Evolutionary conservation across 2,329 filamentous ascomycete species (phyloP).

Genomic region (Colletotrichum cereale): DNA sequence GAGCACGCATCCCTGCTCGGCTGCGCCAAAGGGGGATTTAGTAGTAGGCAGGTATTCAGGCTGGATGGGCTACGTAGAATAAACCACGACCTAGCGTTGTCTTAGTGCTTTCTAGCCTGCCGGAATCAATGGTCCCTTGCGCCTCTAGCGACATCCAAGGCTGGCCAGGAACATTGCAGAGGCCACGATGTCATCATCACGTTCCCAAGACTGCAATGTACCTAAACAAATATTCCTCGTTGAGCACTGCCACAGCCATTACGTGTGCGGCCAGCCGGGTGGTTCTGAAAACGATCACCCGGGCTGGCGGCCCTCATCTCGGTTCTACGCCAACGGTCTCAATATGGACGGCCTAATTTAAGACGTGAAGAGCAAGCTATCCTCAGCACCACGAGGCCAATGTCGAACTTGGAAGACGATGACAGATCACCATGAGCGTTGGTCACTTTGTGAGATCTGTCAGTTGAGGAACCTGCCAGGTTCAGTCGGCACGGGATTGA

Average conservation of each 20-base stretch:
- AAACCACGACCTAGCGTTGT: neutral
- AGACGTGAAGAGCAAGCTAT: constrained; percentile 6
- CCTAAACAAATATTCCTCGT: constrained; percentile 19
- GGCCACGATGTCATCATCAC: constrained; percentile 20
- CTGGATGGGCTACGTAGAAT: neutral
- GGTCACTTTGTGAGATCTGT: constrained; percentile 16
- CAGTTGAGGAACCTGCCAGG: neutral
- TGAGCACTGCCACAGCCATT: constrained; percentile 29
- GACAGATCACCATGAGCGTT: constrained; percentile 23
- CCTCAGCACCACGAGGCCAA: neutral
- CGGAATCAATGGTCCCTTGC: constrained; percentile 7
- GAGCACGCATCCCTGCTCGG: constrained; percentile 15
- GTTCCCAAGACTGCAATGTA: constrained; percentile 2
- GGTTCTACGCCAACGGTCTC: constrained; percentile 25
- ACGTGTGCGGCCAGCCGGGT: constrained; percentile 5
- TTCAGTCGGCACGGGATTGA: neutral
- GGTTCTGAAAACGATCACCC: constrained; percentile 14
- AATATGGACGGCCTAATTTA: neutral
- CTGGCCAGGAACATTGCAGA: neutral
- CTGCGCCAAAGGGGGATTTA: neutral
- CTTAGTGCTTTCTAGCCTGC: constrained; percentile 12
- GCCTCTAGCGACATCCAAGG: constrained; percentile 1
- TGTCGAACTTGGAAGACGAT: constrained; percentile 8
- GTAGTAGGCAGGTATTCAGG: neutral
- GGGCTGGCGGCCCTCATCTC: constrained; percentile 24